These are phyloP conservation scores for Plasmodium gaboni DNA, from an alignment of 169 alveolate species.

Conservation along the genomic window DNA sequence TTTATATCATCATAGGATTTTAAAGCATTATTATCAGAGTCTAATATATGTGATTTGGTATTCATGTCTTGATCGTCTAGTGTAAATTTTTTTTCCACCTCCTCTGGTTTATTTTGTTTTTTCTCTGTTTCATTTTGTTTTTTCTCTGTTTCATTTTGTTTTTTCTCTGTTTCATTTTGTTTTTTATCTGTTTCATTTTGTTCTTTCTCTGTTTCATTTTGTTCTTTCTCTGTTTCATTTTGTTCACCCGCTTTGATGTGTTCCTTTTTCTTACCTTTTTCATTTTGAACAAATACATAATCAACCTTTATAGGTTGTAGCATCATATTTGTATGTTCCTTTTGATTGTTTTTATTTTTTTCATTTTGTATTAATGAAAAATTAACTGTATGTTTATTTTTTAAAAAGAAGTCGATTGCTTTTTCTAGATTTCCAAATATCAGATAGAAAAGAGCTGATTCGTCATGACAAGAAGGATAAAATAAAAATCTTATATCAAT, in stretches of 20 bases:
- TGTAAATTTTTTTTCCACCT: background rate
- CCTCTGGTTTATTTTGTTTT: background rate
- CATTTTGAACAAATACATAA: conserved; percentile 1
- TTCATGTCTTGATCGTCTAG: background rate
- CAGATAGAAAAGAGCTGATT: conserved; percentile 65
- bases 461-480: conserved; percentile 43
- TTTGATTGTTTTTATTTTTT: background rate
- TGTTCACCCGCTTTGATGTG: background rate
- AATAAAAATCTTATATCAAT: conserved; percentile 65
- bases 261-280: conserved; percentile 8
- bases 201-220: background rate
- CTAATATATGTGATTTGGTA: background rate
- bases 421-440: conserved; percentile 70
- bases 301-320: background rate
- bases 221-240: background rate
- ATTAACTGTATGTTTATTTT: conserved; percentile 39
- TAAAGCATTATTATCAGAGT: background rate
- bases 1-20: background rate
- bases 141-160: background rate
- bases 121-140: background rate
- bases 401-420: conserved; percentile 28
- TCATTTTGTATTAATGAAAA: conserved; percentile 18
- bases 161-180: background rate
- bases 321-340: background rate
- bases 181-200: background rate